Percentiles rank a stretch among this genome's conserved stretches.
Evolutionary conservation across 768 basidiomycete species (phyloP).

Genomic region (Tricholoma furcatifolium): DNA sequence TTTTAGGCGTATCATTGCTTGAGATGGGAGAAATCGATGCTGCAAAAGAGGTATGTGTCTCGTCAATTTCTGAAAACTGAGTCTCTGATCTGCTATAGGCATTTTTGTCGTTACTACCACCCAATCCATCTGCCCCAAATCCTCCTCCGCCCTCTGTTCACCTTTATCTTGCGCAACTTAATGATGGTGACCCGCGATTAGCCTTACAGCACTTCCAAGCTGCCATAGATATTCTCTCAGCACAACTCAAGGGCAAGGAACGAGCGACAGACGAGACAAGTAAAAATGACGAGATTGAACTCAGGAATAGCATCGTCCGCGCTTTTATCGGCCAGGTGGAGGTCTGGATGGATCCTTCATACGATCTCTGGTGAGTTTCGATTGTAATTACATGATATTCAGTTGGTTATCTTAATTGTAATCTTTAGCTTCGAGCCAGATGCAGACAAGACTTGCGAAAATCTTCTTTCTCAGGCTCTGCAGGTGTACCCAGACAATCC

Average conservation of each 20-base stretch:
- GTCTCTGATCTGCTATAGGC: slow-evolving; percentile 39
- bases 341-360: slow-evolving; percentile 92
- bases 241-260: slow-evolving; percentile 75
- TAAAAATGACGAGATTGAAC: slow-evolving; percentile 53
- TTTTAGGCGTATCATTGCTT: slow-evolving; percentile 75
- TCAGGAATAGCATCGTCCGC: slow-evolving; percentile 67
- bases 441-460: slow-evolving; percentile 81
- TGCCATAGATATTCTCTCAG: slow-evolving; percentile 70
- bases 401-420: neutral
- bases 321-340: slow-evolving; percentile 89
- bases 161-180: slow-evolving; percentile 86
- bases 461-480: slow-evolving; percentile 70
- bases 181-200: slow-evolving; percentile 69
- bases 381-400: neutral
- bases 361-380: slow-evolving; percentile 75
- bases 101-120: slow-evolving; percentile 60
- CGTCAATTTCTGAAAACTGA: neutral
- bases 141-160: slow-evolving; percentile 77
- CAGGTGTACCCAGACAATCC: slow-evolving; percentile 70
- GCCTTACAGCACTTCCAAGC: slow-evolving; percentile 78
- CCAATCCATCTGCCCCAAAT: slow-evolving; percentile 55
- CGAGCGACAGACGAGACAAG: slow-evolving; percentile 39
- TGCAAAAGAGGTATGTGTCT: slow-evolving; percentile 61
- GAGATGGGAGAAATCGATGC: slow-evolving; percentile 76
- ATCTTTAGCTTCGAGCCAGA: slow-evolving; percentile 68